Evolutionary conservation across 2,329 filamentous ascomycete species (phyloP).

Genomic region (Biscogniauxia sp.): DNA sequence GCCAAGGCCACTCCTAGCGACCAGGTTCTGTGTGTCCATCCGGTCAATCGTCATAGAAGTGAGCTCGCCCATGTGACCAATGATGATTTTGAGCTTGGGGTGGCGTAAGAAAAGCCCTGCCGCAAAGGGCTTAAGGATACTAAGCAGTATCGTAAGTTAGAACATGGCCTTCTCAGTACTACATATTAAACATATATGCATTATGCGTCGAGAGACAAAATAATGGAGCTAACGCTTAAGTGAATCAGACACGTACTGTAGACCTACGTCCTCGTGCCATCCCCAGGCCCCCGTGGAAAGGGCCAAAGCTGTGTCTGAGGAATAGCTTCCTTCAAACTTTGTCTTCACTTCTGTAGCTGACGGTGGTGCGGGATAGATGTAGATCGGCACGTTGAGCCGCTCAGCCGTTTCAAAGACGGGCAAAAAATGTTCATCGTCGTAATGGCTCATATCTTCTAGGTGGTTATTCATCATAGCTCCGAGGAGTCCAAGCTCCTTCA

Average conservation of each 20-base stretch:
- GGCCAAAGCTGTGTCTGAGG: slow-evolving; percentile 18
- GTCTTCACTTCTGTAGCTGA: slow-evolving; percentile 32
- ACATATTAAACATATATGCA: too few species aligned
- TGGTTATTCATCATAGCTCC: slow-evolving; percentile 34
- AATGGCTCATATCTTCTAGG: slow-evolving; percentile 27
- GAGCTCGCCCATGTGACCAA: slow-evolving; percentile 44
- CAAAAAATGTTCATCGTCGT: slow-evolving; percentile 30
- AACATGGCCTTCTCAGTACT: too few species aligned
- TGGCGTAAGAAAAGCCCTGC: slow-evolving; percentile 35
- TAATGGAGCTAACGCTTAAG: too few species aligned
- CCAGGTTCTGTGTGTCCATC: slow-evolving; percentile 20
- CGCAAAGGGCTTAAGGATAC: slow-evolving; percentile 12
- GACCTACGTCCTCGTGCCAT: slow-evolving; percentile 37
- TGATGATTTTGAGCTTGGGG: slow-evolving; percentile 37
- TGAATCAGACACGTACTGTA: slow-evolving; percentile 18
- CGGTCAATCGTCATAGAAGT: slow-evolving; percentile 55
- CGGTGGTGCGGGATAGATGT: slow-evolving; percentile 47
- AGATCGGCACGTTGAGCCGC: slow-evolving; percentile 48
- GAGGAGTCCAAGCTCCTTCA: slow-evolving; percentile 31
- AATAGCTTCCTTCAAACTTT: slow-evolving; percentile 33
- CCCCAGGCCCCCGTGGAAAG: slow-evolving; percentile 30
- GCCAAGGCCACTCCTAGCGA: slow-evolving; percentile 28
- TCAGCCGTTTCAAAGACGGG: slow-evolving; percentile 35
- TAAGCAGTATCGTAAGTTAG: too few species aligned
- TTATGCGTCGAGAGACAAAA: too few species aligned